phyloP scores from a whole-genome alignment of 305 asterid species.

The Salvia sclarea region DNA sequence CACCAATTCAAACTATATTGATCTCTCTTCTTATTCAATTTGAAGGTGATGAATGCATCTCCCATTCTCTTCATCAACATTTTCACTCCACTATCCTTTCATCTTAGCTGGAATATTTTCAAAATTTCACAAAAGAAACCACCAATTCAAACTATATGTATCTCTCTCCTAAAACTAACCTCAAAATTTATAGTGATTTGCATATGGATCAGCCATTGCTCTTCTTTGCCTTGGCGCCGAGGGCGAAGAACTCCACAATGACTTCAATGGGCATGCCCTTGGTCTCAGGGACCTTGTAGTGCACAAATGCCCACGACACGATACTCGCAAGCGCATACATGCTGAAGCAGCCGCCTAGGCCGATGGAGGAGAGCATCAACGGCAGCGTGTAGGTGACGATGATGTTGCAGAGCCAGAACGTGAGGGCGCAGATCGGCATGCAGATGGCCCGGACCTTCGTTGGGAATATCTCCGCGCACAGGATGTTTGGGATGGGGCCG shows the following conservation, averaged over 20 bases:
- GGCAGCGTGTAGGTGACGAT: conserved; percentile 56
- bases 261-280: conserved; percentile 82
- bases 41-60: too few relatives aligned
- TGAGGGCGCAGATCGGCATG: conserved; percentile 58
- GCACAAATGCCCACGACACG: conserved; percentile 56
- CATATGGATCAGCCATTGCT: not conserved
- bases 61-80: too few relatives aligned
- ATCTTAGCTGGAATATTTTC: too few relatives aligned
- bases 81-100: too few relatives aligned
- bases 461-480: conserved; percentile 70
- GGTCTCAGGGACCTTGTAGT: conserved; percentile 70
- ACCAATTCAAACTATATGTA: not conserved
- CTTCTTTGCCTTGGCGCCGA: conserved; percentile 53
- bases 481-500: conserved; percentile 71
- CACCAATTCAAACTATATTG: not conserved
- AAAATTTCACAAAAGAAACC: not conserved
- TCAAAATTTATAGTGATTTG: not conserved
- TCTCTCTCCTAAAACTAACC: not conserved
- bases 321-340: conserved; percentile 52
- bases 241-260: conserved; percentile 56
- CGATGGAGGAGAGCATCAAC: conserved; percentile 51
- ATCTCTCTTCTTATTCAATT: not conserved
- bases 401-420: conserved; percentile 50
- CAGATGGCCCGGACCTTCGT: conserved; percentile 61
- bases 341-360: conserved; percentile 60